Evolutionary conservation across 2,329 filamentous ascomycete species (phyloP).

Genomic region (Scedosporium dehoogii): DNA sequence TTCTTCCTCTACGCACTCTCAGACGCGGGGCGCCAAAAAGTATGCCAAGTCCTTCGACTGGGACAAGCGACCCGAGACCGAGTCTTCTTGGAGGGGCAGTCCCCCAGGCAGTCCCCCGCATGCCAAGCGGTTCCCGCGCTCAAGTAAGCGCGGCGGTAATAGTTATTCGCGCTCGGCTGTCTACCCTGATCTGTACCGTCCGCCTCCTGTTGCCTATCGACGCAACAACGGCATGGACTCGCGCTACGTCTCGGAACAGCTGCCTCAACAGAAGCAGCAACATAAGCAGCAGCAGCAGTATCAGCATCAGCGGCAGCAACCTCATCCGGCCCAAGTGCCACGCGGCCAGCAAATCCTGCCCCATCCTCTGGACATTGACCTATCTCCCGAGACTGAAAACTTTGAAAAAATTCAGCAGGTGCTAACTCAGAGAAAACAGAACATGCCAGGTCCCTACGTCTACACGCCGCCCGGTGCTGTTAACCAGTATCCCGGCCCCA

Average conservation of each 20-base stretch:
- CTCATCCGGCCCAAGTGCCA: background rate
- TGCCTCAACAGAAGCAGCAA: conserved; percentile 10
- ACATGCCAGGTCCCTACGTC: conserved; percentile 30
- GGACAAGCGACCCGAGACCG: background rate
- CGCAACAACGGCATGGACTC: background rate
- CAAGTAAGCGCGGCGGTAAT: conserved; percentile 34
- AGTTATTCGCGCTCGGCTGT: background rate
- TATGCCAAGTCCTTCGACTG: background rate
- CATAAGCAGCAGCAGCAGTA: conserved; percentile 14
- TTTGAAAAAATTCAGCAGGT: conserved; percentile 67
- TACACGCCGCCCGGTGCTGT: conserved; percentile 35
- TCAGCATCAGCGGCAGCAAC: conserved; percentile 15
- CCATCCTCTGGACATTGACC: conserved; percentile 32
- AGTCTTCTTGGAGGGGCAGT: background rate
- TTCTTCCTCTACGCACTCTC: conserved; percentile 9
- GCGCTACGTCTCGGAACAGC: background rate
- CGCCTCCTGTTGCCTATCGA: background rate
- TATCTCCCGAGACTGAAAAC: conserved; percentile 59
- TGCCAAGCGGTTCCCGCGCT: conserved; percentile 26
- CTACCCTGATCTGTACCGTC: background rate
- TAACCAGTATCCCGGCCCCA: conserved; percentile 27
- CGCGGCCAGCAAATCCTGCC: background rate
- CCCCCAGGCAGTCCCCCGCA: conserved; percentile 15
- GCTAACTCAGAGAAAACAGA: conserved; percentile 63
- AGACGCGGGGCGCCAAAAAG: background rate